Percentiles rank a stretch among this genome's conserved stretches.
phyloP scores from a whole-genome alignment of 23 red algal genomes.

The Porphyridium purpureum region DNA sequence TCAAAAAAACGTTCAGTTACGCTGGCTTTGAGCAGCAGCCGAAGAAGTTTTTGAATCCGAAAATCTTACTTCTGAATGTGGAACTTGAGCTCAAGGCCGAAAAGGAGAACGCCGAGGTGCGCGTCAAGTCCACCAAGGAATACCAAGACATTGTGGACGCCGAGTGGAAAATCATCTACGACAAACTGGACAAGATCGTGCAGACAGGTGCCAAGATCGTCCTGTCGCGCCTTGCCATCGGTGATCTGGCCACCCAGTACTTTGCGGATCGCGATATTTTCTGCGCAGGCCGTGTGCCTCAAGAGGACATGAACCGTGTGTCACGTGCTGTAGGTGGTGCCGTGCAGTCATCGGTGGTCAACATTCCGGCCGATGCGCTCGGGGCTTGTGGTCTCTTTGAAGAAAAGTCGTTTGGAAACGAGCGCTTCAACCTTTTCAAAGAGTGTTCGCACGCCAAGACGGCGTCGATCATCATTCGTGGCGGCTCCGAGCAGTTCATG shows the following conservation, averaged over 20 bases:
- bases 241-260: conserved; percentile 97
- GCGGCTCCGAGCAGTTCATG: conserved; percentile 98
- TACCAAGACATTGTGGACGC: conserved; percentile 97
- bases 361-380: conserved; percentile 32
- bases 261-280: conserved; percentile 98
- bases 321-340: conserved; percentile 56
- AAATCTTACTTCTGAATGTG: conserved; percentile 84
- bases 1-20: conserved; percentile 99
- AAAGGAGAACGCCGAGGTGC: conserved; percentile 99
- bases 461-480: conserved; percentile 80
- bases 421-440: conserved; percentile 94
- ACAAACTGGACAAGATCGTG: conserved; percentile 74
- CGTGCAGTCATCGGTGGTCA: conserved; percentile 83
- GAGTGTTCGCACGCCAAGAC: conserved; percentile 78
- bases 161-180: conserved; percentile 98
- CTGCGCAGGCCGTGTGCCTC: conserved; percentile 80
- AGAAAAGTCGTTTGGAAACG: conserved; percentile 72
- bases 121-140: conserved; percentile 60
- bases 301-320: conserved; percentile 74
- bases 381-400: conserved; percentile 88
- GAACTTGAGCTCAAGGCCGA: conserved; percentile 96
- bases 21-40: conserved; percentile 99
- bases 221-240: conserved; percentile 79
- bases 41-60: conserved; percentile 81
- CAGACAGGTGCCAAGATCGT: conserved; percentile 86